Base-by-base conservation (phyloP, 257 asterid genomes). In the Rehmannia glutinosa region DNA sequence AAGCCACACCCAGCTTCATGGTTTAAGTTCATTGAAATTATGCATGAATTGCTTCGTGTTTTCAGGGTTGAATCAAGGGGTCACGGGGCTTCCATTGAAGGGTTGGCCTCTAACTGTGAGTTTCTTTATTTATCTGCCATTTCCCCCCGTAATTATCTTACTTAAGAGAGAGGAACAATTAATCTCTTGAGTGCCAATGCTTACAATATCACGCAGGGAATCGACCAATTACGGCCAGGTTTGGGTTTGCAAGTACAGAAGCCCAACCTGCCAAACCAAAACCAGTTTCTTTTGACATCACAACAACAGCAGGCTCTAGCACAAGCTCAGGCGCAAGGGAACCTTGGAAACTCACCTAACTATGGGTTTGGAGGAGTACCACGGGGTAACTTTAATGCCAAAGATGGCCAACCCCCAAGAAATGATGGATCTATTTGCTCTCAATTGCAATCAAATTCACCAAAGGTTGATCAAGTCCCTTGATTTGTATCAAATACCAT, bases 31-130 rank as follows among this genome's bases (percentile, higher is more conserved):
- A 13, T 43, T 7, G 55, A 45, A 66, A 35, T 54, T 41, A 43
- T 54, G 21, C 54, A 39, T 42, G n/a, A n/a, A n/a, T n/a, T 61
- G 38, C 56, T 78, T 30, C 35, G 65, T 59, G 54, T 64, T 70
- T n/a, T 63, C 91, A 91, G 99, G 92, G 33, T 77, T 95, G 70
- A 89, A 80, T 78, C 99, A 86, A 82, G 99, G 99, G 43, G 95
- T 89, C 54, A 82, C 90, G 19, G 83, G 93, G 71, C 90, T 94
- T 77, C 98, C 99, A 51, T 78, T 95, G 78, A 91, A 95, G 90
- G 99, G 99, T 50, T 95, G 98, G 99, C 98, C 99, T 24, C 69
- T 91, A 73, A 95, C 99, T 6, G 99, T 95, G 81, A 87, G 98
- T 82, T 71, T 63, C 60, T 77, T 68, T 68, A 62, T 35, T 71